Evolutionary conservation across 2,329 filamentous ascomycete genomes (phyloP).

Genomic region (Trichoderma guizhouense): DNA sequence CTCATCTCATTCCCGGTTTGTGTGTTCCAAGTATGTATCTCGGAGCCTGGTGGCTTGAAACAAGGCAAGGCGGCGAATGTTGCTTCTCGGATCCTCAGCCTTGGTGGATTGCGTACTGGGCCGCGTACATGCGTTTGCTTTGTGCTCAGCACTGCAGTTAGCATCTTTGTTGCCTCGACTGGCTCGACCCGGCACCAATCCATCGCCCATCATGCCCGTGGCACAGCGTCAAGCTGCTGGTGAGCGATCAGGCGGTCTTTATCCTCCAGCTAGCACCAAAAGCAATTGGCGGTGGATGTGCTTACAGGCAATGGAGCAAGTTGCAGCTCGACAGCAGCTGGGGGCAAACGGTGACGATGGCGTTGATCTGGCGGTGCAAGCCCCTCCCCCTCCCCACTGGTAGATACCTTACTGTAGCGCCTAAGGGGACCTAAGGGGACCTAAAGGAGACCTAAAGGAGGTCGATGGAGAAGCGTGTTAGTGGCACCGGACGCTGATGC

Average conservation of each 20-base stretch:
- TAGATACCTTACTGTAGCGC: constrained; percentile 14
- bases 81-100: neutral
- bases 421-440: constrained; percentile 1
- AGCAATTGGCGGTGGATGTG: neutral
- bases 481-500: neutral
- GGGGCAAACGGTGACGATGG: constrained; percentile 11
- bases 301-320: neutral
- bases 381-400: constrained; percentile 12
- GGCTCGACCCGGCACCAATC: neutral
- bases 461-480: neutral
- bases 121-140: constrained; percentile 7
- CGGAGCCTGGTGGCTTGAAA: neutral
- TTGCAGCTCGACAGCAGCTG: neutral
- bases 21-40: neutral
- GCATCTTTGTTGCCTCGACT: constrained; percentile 9
- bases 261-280: constrained; percentile 6
- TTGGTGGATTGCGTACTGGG: constrained; percentile 15
- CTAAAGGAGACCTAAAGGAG: constrained; percentile 11
- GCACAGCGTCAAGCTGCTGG: neutral
- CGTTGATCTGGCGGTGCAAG: constrained; percentile 18
- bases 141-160: neutral
- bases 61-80: neutral
- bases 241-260: constrained; percentile 8
- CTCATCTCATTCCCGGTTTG: neutral
- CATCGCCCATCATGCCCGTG: neutral